These are phyloP conservation scores for Euphorbia celastroides DNA, from an alignment of 441 rosid genomes.

Conservation along the genomic window DNA sequence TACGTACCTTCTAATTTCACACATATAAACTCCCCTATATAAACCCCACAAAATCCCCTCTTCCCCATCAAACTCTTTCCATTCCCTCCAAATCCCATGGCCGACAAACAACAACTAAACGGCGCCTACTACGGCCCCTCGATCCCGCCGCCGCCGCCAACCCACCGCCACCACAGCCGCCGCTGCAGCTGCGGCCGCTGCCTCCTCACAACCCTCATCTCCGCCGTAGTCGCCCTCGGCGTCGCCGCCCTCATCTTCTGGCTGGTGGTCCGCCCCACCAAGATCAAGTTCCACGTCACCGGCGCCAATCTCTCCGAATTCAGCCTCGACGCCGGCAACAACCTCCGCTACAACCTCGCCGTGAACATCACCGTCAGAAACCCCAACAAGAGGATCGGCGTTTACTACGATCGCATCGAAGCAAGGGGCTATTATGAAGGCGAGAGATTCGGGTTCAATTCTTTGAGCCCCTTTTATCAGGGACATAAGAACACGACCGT, in stretches of 20 bases:
- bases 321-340: neutral
- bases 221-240: neutral
- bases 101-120: conserved; percentile 22
- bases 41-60: conserved; percentile 9
- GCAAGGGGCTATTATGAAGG: neutral
- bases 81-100: conserved; percentile 13
- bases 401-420: conserved; percentile 5
- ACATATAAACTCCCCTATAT: neutral
- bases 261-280: conserved; percentile 13
- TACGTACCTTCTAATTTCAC: neutral
- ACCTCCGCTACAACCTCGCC: neutral
- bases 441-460: neutral
- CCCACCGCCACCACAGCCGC: conserved; percentile 48
- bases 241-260: conserved; percentile 11
- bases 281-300: conserved; percentile 14
- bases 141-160: conserved; percentile 25
- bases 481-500: conserved; percentile 46
- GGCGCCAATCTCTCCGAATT: conserved; percentile 11
- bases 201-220: conserved; percentile 13
- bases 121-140: conserved; percentile 29
- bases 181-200: conserved; percentile 29
- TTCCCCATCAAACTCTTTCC: neutral
- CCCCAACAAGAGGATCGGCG: conserved; percentile 2
- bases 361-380: conserved; percentile 5
- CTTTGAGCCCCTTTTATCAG: conserved; percentile 4